Conservation (phyloP, 2,329 filamentous ascomycete genomes). For the Curvularia spicifera region DNA sequence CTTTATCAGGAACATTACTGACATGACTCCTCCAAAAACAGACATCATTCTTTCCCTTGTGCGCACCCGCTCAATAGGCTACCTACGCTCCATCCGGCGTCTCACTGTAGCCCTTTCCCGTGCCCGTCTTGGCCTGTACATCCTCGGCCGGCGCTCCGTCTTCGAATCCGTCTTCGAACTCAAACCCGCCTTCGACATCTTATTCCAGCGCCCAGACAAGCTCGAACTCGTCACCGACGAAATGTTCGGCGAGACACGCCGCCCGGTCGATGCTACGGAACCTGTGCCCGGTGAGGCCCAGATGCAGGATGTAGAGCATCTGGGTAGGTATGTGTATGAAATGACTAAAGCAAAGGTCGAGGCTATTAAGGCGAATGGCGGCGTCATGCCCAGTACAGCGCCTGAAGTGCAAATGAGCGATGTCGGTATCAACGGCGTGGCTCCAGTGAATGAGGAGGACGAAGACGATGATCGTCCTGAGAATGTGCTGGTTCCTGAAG, state of each 20-base stretch:
- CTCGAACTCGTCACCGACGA: slow-evolving; percentile 83
- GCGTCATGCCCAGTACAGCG: slow-evolving; percentile 36
- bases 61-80: slow-evolving; percentile 85
- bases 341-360: slow-evolving; percentile 82
- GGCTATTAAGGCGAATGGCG: slow-evolving; percentile 57
- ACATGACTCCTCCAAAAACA: slow-evolving; percentile 44
- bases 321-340: slow-evolving; percentile 95
- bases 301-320: slow-evolving; percentile 92
- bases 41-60: slow-evolving; percentile 94
- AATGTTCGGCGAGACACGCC: slow-evolving; percentile 72
- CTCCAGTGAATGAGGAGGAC: slow-evolving; percentile 16
- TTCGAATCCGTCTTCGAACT: slow-evolving; percentile 92
- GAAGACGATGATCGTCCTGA: slow-evolving; percentile 41
- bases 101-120: slow-evolving; percentile 94
- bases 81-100: slow-evolving; percentile 89
- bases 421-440: slow-evolving; percentile 38
- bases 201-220: slow-evolving; percentile 80
- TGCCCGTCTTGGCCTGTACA: slow-evolving; percentile 87
- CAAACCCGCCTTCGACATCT: slow-evolving; percentile 79
- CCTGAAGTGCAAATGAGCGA: slow-evolving; percentile 47
- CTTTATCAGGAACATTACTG: slow-evolving; percentile 9
- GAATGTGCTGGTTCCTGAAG: slow-evolving; percentile 35
- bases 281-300: slow-evolving; percentile 60
- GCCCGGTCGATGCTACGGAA: slow-evolving; percentile 43
- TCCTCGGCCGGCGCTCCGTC: slow-evolving; percentile 84